Evolutionary conservation across 495 filamentous ascomycete genomes (phyloP).

Genomic region (Daldinia childiae): DNA sequence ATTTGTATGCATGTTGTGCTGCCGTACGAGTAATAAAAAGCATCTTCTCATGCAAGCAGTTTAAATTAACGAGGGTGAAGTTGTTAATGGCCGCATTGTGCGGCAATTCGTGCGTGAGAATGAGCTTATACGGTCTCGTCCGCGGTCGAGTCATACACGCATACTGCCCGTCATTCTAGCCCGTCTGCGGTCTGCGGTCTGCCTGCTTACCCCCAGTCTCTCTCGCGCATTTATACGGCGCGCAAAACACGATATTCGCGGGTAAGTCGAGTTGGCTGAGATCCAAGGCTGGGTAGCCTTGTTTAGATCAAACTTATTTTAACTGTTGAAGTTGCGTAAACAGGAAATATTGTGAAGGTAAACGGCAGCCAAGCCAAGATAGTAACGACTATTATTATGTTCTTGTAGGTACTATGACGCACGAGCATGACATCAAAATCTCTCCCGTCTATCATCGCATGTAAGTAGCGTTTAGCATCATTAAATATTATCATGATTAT

Average conservation of each 20-base stretch:
- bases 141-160: conserved; percentile 38
- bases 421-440: conserved; percentile 30
- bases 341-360: conserved; percentile 5
- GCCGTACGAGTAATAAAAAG: conserved; percentile 35
- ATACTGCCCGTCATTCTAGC: conserved; percentile 28
- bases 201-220: conserved; percentile 14
- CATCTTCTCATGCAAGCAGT: conserved; percentile 22
- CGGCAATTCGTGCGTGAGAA: conserved; percentile 40
- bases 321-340: background rate
- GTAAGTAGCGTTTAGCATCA: background rate
- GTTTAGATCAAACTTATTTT: conserved; percentile 25
- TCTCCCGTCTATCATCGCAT: background rate
- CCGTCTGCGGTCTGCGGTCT: no score
- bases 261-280: conserved; percentile 16
- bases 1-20: conserved; percentile 33
- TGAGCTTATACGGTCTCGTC: conserved; percentile 35
- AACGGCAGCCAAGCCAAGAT: conserved; percentile 13
- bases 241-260: background rate
- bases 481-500: background rate
- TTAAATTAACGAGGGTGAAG: conserved; percentile 22
- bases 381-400: conserved; percentile 9
- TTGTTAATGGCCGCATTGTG: conserved; percentile 36
- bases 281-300: conserved; percentile 41
- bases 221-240: background rate
- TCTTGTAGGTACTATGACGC: conserved; percentile 32